These are phyloP conservation scores for Paramyrothecium sp. DNA, from an alignment of 2,329 filamentous ascomycete genomes.

Conservation along the genomic window DNA sequence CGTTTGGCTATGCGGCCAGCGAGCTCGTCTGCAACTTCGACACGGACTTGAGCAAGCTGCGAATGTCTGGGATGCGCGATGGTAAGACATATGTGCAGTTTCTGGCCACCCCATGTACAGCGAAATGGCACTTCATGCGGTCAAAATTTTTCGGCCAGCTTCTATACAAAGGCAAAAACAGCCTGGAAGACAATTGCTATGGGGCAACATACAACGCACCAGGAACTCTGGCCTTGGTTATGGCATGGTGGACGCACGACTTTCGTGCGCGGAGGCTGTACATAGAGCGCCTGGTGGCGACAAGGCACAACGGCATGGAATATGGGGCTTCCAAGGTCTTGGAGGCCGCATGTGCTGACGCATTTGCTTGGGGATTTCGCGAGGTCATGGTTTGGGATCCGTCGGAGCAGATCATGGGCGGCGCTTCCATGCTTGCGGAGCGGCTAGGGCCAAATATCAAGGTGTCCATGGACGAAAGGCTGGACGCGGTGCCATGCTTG, in stretches of 20 bases:
- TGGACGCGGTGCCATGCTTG: conserved; percentile 30
- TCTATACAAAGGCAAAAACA: conserved; percentile 12
- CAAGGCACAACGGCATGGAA: conserved; percentile 17
- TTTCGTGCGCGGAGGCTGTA: conserved; percentile 18
- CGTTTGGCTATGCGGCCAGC: conserved; percentile 19
- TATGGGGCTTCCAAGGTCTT: conserved; percentile 25
- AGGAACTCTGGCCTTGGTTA: conserved; percentile 16
- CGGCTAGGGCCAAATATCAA: conserved; percentile 17
- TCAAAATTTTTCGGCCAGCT: conserved; percentile 22
- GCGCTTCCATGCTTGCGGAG: conserved; percentile 25
- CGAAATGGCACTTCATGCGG: conserved; percentile 15
- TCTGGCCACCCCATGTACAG: conserved; percentile 20
- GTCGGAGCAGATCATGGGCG: conserved; percentile 21
- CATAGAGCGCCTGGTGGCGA: conserved; percentile 12
- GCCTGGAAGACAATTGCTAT: not conserved
- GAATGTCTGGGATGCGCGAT: conserved; percentile 16
- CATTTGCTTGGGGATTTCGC: conserved; percentile 23
- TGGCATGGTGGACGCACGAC: conserved; percentile 35
- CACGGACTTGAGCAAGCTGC: conserved; percentile 21
- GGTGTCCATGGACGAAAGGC: conserved; percentile 25
- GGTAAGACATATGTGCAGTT: conserved; percentile 29
- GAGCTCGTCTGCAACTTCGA: conserved; percentile 21
- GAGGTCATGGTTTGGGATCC: conserved; percentile 37
- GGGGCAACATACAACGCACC: conserved; percentile 7
- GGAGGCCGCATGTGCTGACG: conserved; percentile 30